Evolutionary conservation across 371 early-diverging fungal genomes (phyloP).

Genomic region (Dinochytrium kinnereticum): DNA sequence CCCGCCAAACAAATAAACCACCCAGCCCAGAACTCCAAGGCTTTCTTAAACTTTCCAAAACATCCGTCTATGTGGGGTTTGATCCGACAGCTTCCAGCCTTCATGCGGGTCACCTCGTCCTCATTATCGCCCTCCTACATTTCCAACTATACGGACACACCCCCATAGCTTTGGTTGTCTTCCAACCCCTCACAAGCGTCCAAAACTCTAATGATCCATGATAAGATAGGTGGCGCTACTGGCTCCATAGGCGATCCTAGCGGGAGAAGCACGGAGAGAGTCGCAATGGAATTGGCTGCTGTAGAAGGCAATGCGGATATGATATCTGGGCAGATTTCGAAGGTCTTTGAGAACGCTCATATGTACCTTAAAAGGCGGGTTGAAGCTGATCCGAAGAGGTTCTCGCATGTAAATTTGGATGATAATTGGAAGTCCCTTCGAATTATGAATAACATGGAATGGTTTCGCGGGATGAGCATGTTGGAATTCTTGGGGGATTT

Average conservation of each 20-base stretch:
- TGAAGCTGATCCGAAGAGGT: neutral
- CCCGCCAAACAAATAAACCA: too few relatives aligned
- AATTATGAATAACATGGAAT: constrained; percentile 82
- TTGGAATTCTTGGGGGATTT: constrained; percentile 79
- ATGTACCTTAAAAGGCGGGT: constrained; percentile 57
- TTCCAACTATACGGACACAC: constrained; percentile 85
- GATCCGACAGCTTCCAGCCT: constrained; percentile 93
- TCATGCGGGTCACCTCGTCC: constrained; percentile 89
- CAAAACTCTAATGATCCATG: neutral
- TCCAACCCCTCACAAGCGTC: neutral
- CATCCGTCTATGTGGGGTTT: constrained; percentile 83
- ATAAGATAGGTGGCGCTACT: constrained; percentile 89
- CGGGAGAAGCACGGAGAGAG: constrained; percentile 82
- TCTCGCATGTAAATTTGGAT: too few relatives aligned
- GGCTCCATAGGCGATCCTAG: constrained; percentile 95
- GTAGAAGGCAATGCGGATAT: constrained; percentile 69
- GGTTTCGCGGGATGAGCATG: constrained; percentile 80
- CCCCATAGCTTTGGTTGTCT: constrained; percentile 77
- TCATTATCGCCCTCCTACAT: constrained; percentile 83
- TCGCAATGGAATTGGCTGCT: constrained; percentile 60
- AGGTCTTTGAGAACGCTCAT: constrained; percentile 72
- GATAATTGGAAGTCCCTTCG: constrained; percentile 40
- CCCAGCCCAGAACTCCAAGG: constrained; percentile 1
- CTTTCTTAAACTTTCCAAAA: constrained; percentile 13
- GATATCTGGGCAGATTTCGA: constrained; percentile 72